These are phyloP conservation scores for Patellaria atrata DNA, from an alignment of 495 filamentous ascomycete species.

Conservation along the genomic window DNA sequence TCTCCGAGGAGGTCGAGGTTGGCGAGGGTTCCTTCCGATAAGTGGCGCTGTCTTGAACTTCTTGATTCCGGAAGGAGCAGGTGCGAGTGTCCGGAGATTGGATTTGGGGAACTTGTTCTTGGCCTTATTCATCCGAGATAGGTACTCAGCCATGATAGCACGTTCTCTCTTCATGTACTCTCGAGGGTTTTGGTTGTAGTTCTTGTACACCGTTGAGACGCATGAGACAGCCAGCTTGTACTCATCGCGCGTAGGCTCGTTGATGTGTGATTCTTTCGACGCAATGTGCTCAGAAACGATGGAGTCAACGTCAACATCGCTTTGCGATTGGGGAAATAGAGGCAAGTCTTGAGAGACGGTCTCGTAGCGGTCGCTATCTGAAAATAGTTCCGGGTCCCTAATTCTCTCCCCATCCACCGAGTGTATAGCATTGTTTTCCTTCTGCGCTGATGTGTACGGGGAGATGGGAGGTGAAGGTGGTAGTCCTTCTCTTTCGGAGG, in stretches of 20 bases:
- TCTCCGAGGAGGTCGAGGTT: constrained; percentile 13
- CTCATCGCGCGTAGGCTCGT: constrained; percentile 17
- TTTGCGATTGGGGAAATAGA: constrained; percentile 14
- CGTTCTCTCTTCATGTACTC: constrained; percentile 17
- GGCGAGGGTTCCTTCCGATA: constrained; percentile 15
- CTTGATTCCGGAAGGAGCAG: constrained; percentile 13
- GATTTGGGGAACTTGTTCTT: too few species aligned
- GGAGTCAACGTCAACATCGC: constrained; percentile 6
- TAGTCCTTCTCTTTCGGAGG: constrained; percentile 6
- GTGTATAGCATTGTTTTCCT: constrained; percentile 20
- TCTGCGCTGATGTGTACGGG: constrained; percentile 17
- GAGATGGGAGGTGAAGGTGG: constrained; percentile 18
- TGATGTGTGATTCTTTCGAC: constrained; percentile 7
- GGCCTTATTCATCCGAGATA: too few species aligned
- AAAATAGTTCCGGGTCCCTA: constrained; percentile 19
- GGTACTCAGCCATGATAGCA: constrained; percentile 12
- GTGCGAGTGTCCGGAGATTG: too few species aligned
- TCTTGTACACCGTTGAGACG: constrained; percentile 12
- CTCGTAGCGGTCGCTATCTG: not conserved
- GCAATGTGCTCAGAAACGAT: constrained; percentile 17
- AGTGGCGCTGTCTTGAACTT: constrained; percentile 12
- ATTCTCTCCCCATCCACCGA: constrained; percentile 4
- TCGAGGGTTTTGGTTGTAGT: constrained; percentile 15
- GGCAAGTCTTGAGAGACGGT: constrained; percentile 5
- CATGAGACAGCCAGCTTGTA: constrained; percentile 16